Evolutionary conservation across 1,284 basidiomycete genomes (phyloP).

Genomic region (Boletus semigastroideus): DNA sequence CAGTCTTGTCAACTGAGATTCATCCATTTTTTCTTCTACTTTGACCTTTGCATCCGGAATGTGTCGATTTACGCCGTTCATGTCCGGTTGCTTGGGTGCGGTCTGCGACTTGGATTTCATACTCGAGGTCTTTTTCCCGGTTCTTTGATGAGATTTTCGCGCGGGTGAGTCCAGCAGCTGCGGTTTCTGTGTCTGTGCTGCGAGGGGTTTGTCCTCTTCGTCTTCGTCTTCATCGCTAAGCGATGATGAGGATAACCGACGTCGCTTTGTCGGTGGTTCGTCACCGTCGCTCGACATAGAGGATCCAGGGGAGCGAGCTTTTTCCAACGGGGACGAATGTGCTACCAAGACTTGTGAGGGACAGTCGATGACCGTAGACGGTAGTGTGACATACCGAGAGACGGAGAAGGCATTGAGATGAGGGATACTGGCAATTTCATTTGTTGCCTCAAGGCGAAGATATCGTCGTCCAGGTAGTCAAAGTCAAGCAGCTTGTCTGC

Average conservation of each 20-base stretch:
- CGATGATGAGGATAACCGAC: slow-evolving; percentile 51
- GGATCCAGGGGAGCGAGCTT: slow-evolving; percentile 53
- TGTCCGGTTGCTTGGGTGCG: slow-evolving; percentile 45
- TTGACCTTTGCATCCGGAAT: slow-evolving; percentile 54
- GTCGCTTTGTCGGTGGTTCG: slow-evolving; percentile 48
- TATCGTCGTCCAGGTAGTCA: slow-evolving; percentile 68
- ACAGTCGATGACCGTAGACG: slow-evolving; percentile 25
- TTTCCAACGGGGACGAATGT: slow-evolving; percentile 35
- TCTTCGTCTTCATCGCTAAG: slow-evolving; percentile 39
- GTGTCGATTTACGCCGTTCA: slow-evolving; percentile 51
- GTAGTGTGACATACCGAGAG: slow-evolving; percentile 30
- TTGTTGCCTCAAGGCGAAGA: slow-evolving; percentile 71
- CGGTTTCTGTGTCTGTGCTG: slow-evolving; percentile 44
- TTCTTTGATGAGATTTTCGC: slow-evolving; percentile 40
- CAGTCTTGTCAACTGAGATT: slow-evolving; percentile 66
- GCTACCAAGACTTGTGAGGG: slow-evolving; percentile 23
- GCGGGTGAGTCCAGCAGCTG: slow-evolving; percentile 28
- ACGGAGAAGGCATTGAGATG: slow-evolving; percentile 41
- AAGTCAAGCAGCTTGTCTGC: slow-evolving; percentile 76
- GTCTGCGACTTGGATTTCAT: slow-evolving; percentile 62
- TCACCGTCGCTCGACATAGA: slow-evolving; percentile 58
- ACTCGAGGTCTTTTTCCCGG: slow-evolving; percentile 56
- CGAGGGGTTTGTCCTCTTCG: slow-evolving; percentile 55
- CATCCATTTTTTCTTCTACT: slow-evolving; percentile 76
- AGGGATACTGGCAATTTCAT: slow-evolving; percentile 55